Percentiles rank a stretch among this genome's conserved stretches.
Evolutionary conservation across 2,329 filamentous ascomycete genomes (phyloP).

Genomic region (Colletotrichum tamarilloi): DNA sequence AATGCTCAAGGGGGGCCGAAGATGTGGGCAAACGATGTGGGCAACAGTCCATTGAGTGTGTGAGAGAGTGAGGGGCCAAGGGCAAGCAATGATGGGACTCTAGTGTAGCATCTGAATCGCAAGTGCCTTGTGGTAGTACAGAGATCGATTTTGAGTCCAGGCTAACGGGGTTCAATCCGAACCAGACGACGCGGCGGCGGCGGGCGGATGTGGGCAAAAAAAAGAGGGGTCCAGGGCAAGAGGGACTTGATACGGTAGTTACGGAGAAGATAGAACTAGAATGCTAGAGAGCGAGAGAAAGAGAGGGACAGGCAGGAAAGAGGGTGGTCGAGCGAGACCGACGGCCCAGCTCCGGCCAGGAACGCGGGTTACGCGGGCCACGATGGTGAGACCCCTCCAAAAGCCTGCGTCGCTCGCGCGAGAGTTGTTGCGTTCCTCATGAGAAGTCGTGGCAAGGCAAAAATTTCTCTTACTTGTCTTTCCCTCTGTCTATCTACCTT

Average conservation of each 20-base stretch:
- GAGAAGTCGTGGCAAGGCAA: slow-evolving; percentile 18
- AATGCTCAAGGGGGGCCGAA: slow-evolving; percentile 1
- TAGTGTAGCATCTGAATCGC: slow-evolving; percentile 13
- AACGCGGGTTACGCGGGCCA: slow-evolving; percentile 25
- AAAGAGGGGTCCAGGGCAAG: background rate
- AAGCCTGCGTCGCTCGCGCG: slow-evolving; percentile 15
- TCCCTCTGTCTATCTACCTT: no score
- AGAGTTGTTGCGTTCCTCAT: slow-evolving; percentile 31
- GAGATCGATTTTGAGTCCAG: slow-evolving; percentile 22
- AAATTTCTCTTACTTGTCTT: background rate
- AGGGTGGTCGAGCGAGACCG: background rate
- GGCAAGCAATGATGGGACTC: background rate
- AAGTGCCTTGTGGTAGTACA: slow-evolving; percentile 15
- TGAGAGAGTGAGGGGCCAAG: background rate
- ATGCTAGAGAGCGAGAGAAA: background rate
- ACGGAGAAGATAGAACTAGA: background rate
- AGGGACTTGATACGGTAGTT: background rate
- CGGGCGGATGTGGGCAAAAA: background rate
- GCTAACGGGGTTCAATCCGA: background rate
- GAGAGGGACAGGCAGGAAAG: background rate
- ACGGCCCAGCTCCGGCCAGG: slow-evolving; percentile 17
- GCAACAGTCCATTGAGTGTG: background rate
- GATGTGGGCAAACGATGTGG: background rate
- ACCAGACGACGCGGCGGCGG: background rate
- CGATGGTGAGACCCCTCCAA: slow-evolving; percentile 15